Conservation (phyloP, 768 basidiomycete genomes). For the Russula lepida region DNA sequence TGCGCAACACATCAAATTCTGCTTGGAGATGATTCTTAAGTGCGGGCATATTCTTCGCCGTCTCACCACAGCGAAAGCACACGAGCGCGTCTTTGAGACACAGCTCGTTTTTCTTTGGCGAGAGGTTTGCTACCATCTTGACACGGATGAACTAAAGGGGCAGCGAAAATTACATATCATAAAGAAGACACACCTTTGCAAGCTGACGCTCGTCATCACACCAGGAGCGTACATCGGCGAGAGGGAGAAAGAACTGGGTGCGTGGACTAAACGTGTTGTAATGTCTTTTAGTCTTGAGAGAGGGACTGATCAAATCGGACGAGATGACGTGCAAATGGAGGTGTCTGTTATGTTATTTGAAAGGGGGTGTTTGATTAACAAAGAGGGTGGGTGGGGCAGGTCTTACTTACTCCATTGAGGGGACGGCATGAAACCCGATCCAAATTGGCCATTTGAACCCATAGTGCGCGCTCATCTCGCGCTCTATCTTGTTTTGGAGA, state of each 20-base stretch:
- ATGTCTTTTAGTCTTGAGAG: constrained; percentile 81
- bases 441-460: constrained; percentile 72
- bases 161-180: neutral
- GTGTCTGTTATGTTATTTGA: constrained; percentile 48
- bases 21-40: constrained; percentile 69
- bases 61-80: constrained; percentile 62
- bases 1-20: constrained; percentile 46
- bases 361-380: neutral
- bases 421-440: constrained; percentile 78
- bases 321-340: constrained; percentile 83
- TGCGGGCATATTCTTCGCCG: constrained; percentile 61
- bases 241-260: constrained; percentile 71
- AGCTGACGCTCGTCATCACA: constrained; percentile 44
- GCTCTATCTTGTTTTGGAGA: constrained; percentile 53
- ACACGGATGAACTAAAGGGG: constrained; percentile 23
- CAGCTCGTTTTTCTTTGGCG: constrained; percentile 47
- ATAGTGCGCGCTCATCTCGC: constrained; percentile 71
- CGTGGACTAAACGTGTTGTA: constrained; percentile 87
- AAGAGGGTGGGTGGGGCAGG: neutral
- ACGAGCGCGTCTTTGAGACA: constrained; percentile 57
- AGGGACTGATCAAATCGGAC: constrained; percentile 58
- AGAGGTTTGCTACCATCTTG: constrained; percentile 42
- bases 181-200: constrained; percentile 34
- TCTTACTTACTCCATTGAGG: constrained; percentile 79
- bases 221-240: constrained; percentile 76